Evolutionary conservation across 768 basidiomycete genomes (phyloP).

Genomic region (Tephrocybe sp.): DNA sequence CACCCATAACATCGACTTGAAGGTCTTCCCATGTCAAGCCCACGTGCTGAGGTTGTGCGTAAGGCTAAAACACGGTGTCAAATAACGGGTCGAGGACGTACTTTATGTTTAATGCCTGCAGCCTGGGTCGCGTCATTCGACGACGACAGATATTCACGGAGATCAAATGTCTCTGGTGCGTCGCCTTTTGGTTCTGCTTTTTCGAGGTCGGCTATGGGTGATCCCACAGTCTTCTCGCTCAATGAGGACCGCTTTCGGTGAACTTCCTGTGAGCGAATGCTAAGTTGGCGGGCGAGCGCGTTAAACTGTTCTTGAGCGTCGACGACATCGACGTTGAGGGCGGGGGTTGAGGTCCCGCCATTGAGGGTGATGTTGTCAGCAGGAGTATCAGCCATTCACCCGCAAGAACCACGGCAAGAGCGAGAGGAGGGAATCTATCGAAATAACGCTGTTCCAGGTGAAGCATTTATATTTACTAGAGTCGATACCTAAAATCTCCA

Average conservation of each 20-base stretch:
- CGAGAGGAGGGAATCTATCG: not conserved
- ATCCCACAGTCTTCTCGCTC: slow-evolving; percentile 29
- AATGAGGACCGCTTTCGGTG: slow-evolving; percentile 20
- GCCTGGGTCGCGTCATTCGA: slow-evolving; percentile 65
- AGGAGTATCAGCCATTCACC: slow-evolving; percentile 29
- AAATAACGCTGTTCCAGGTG: not conserved
- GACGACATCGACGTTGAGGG: slow-evolving; percentile 46
- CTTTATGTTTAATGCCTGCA: slow-evolving; percentile 71
- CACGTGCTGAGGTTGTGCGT: slow-evolving; percentile 46
- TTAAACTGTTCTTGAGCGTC: slow-evolving; percentile 55
- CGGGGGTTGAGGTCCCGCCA: slow-evolving; percentile 19
- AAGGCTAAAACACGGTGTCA: not conserved
- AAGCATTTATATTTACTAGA: slow-evolving; percentile 10
- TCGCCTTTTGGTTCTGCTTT: slow-evolving; percentile 31
- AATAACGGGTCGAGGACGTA: slow-evolving; percentile 15
- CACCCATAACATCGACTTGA: slow-evolving; percentile 60
- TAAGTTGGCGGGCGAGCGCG: slow-evolving; percentile 48
- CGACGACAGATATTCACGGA: slow-evolving; percentile 65
- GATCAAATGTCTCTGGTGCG: slow-evolving; percentile 47
- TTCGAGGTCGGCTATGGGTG: slow-evolving; percentile 46
- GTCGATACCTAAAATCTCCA: slow-evolving; percentile 1
- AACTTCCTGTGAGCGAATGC: slow-evolving; percentile 24
- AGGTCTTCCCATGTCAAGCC: slow-evolving; percentile 76
- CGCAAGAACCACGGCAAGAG: slow-evolving; percentile 2
- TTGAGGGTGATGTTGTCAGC: slow-evolving; percentile 28